These are phyloP conservation scores for Rhizophora apiculata DNA, from an alignment of 345 rosid genomes.

Conservation along the genomic window DNA sequence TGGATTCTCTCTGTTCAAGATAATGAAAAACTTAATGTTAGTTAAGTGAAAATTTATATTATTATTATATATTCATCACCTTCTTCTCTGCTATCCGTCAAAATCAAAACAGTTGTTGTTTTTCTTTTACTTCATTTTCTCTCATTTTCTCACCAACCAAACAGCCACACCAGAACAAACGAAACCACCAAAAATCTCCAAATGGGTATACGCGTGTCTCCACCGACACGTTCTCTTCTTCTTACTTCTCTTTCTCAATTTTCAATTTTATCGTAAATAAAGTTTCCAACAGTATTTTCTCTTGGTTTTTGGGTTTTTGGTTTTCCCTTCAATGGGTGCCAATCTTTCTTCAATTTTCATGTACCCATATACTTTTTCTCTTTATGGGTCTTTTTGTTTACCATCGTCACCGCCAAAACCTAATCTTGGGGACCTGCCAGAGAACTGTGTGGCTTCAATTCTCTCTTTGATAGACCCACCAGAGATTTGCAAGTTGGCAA, in stretches of 20 bases:
- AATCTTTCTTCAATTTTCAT: constrained; percentile 40
- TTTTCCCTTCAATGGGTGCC: constrained; percentile 52
- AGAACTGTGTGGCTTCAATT: constrained; percentile 69
- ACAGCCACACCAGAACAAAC: constrained; percentile 2
- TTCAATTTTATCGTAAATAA: background rate
- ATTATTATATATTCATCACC: too few relatives aligned
- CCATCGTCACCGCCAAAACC: constrained; percentile 25
- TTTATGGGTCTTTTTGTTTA: constrained; percentile 8
- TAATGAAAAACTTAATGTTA: too few relatives aligned
- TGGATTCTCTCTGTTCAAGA: too few relatives aligned
- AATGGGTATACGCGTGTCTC: constrained; percentile 16
- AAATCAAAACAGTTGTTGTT: background rate
- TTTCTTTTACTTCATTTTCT: background rate
- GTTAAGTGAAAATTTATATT: too few relatives aligned
- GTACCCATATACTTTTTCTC: constrained; percentile 19
- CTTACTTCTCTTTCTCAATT: background rate
- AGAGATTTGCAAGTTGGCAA: constrained; percentile 74
- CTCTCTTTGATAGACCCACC: constrained; percentile 65
- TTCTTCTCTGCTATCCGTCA: background rate
- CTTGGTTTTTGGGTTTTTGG: background rate
- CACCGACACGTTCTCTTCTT: background rate
- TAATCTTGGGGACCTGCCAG: constrained; percentile 77
- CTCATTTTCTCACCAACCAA: constrained; percentile 7
- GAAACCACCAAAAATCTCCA: background rate
- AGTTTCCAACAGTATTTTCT: background rate